A percentile compares a stretch with the other conserved stretches of the same genome.
Conservation (phyloP, 2,329 filamentous ascomycete genomes). For the Sordariomycetes sp. region DNA sequence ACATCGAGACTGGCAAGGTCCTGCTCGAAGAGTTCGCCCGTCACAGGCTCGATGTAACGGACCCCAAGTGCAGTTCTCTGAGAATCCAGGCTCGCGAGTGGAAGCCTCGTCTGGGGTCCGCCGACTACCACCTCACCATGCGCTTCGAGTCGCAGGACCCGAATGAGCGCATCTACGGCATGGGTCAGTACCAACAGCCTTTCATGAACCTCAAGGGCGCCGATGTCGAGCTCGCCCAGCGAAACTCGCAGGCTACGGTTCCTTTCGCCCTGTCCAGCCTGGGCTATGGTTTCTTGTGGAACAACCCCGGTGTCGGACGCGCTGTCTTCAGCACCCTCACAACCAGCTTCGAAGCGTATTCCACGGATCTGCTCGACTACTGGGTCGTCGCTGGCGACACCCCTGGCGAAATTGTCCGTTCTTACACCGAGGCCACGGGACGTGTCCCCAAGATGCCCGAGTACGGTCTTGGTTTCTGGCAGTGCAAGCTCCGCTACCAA, state of each 20-base stretch:
- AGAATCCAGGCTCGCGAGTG: slow-evolving; percentile 49
- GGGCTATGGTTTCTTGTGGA: slow-evolving; percentile 59
- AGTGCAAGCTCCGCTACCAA: slow-evolving; percentile 57
- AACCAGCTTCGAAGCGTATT: slow-evolving; percentile 52
- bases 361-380: slow-evolving; percentile 50
- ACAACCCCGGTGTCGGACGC: slow-evolving; percentile 53
- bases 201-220: slow-evolving; percentile 52
- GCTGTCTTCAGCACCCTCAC: slow-evolving; percentile 52
- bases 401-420: slow-evolving; percentile 44
- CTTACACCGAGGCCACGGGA: slow-evolving; percentile 48
- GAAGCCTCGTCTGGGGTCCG: slow-evolving; percentile 34
- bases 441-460: slow-evolving; percentile 59
- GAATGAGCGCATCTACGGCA: slow-evolving; percentile 55
- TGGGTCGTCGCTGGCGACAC: slow-evolving; percentile 52
- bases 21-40: slow-evolving; percentile 22
- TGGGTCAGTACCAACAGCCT: slow-evolving; percentile 61
- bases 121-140: slow-evolving; percentile 44
- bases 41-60: slow-evolving; percentile 20
- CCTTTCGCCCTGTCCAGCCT: slow-evolving; percentile 51
- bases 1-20: slow-evolving; percentile 12
- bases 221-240: slow-evolving; percentile 55
- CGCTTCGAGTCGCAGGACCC: slow-evolving; percentile 46
- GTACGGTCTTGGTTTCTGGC: slow-evolving; percentile 60
- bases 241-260: slow-evolving; percentile 57
- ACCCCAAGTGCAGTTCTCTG: slow-evolving; percentile 51